Percentiles rank a stretch among this genome's conserved stretches.
Conservation (phyloP, 306 rosid genomes). For the Cucurbita ficifolia region DNA sequence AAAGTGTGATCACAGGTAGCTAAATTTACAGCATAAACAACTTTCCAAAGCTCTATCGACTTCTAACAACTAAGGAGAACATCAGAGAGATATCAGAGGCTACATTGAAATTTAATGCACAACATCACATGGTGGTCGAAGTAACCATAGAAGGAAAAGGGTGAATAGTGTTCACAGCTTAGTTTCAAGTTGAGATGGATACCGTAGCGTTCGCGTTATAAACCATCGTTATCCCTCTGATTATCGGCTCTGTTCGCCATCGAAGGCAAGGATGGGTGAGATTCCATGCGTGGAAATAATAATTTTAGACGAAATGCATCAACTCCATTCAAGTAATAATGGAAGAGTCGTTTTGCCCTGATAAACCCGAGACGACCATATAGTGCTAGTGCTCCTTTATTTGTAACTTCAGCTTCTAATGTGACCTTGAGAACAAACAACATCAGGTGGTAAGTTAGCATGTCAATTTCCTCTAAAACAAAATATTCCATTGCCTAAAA, state of each 20-base stretch:
- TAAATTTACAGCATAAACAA: constrained; percentile 1
- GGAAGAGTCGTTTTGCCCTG: constrained; percentile 83
- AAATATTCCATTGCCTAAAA: background rate
- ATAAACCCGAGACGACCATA: constrained; percentile 93
- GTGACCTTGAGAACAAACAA: constrained; percentile 39
- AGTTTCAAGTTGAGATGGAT: background rate
- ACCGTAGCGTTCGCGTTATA: background rate
- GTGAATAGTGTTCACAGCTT: background rate
- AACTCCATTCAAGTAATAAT: constrained; percentile 90
- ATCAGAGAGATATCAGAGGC: background rate
- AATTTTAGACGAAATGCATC: constrained; percentile 95
- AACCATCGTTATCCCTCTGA: background rate
- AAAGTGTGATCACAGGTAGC: background rate
- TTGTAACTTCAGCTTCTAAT: constrained; percentile 91
- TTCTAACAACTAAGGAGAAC: background rate
- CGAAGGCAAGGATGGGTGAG: constrained; percentile 14
- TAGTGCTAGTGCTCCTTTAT: constrained; percentile 85
- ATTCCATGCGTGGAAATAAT: constrained; percentile 44
- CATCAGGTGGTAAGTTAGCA: background rate
- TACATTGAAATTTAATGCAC: background rate
- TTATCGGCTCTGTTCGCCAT: background rate
- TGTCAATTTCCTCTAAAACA: background rate
- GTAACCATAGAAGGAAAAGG: background rate
- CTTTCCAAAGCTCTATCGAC: background rate
- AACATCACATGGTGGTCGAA: background rate